Conservation (phyloP, 257 asterid species). For the Hygrophila difformis region DNA sequence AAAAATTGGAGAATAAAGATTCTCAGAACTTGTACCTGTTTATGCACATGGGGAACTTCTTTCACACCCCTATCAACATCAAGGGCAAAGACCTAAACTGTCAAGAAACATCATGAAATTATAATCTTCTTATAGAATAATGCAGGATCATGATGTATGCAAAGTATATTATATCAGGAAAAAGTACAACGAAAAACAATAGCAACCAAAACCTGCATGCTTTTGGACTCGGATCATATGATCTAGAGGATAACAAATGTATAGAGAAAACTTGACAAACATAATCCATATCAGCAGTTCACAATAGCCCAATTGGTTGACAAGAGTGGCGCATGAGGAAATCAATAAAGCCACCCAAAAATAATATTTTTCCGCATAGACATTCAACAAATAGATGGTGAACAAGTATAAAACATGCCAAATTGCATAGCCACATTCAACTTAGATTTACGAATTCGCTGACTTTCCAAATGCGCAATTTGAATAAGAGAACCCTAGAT, state of each 20-base stretch:
- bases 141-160: background rate
- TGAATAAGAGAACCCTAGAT: too few species aligned
- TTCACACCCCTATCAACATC: constrained; percentile 42
- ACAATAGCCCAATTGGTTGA: constrained; percentile 19
- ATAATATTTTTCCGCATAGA: too few species aligned
- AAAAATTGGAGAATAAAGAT: background rate
- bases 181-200: background rate
- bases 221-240: constrained; percentile 52
- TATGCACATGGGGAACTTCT: constrained; percentile 52
- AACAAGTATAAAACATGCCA: too few species aligned
- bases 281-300: constrained; percentile 29
- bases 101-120: constrained; percentile 11
- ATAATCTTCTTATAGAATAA: background rate
- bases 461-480: too few species aligned
- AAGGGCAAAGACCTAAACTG: constrained; percentile 38
- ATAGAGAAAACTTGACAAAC: constrained; percentile 36
- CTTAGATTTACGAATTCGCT: too few species aligned
- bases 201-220: constrained; percentile 61
- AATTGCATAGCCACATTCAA: too few species aligned
- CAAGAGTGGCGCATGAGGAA: constrained; percentile 20
- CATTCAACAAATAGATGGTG: too few species aligned
- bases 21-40: constrained; percentile 32
- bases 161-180: background rate
- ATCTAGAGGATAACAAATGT: constrained; percentile 37
- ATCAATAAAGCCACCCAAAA: too few species aligned